Percentiles rank a stretch among this genome's conserved stretches.
These are phyloP conservation scores for Suillus fuscotomentosus DNA, from an alignment of 768 basidiomycete genomes.

Conservation along the genomic window DNA sequence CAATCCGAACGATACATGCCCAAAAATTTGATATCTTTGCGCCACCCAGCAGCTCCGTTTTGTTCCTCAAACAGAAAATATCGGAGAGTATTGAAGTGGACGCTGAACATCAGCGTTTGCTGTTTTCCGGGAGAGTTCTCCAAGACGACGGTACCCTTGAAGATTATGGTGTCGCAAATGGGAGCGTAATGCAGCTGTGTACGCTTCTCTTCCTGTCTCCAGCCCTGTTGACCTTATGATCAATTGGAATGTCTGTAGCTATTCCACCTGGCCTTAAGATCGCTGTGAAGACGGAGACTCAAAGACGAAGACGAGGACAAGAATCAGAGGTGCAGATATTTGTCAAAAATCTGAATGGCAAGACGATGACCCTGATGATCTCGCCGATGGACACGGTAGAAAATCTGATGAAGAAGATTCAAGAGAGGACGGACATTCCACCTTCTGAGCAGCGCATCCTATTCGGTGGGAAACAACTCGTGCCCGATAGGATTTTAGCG, in stretches of 20 bases:
- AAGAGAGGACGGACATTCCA: constrained; percentile 2
- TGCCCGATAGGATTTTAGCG: constrained; percentile 42
- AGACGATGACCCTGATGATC: constrained; percentile 49
- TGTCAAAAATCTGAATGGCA: constrained; percentile 41
- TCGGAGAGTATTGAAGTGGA: constrained; percentile 1
- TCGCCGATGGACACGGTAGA: constrained; percentile 14
- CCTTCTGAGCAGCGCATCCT: constrained; percentile 7
- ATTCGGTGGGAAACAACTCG: constrained; percentile 32
- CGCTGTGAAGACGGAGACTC: neutral
- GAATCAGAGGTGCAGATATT: constrained; percentile 34
- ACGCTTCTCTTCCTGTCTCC: constrained; percentile 10
- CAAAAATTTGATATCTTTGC: constrained; percentile 2
- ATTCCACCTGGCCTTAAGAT: neutral
- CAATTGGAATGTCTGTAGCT: neutral
- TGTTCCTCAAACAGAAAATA: constrained; percentile 3
- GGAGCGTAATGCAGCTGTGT: constrained; percentile 12
- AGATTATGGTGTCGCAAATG: constrained; percentile 10
- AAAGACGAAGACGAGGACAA: constrained; percentile 29
- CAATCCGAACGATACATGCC: constrained; percentile 3
- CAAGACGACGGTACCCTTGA: constrained; percentile 46
- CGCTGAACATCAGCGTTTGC: constrained; percentile 37
- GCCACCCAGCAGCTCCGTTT: neutral
- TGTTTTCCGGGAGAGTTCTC: constrained; percentile 49
- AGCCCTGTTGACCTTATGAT: neutral
- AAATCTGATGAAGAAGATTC: constrained; percentile 1